These are phyloP conservation scores for Actinomucor elegans DNA, from an alignment of 371 early-diverging fungal genomes.

Conservation along the genomic window DNA sequence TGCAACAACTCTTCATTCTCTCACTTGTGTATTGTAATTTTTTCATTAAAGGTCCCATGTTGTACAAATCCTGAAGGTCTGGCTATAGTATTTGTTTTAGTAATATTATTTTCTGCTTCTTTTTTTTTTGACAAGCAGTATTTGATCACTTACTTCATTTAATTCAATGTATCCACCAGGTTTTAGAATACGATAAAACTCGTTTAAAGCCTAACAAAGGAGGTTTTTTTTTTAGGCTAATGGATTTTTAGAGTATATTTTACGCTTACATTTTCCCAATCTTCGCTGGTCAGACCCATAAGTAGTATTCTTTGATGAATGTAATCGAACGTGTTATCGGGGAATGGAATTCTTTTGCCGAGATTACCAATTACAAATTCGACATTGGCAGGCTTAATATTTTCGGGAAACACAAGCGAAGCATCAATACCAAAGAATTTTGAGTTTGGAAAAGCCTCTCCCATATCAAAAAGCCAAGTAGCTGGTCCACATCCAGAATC, in stretches of 20 bases:
- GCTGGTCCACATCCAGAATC: slow-evolving; percentile 20
- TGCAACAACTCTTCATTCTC: too few relatives aligned
- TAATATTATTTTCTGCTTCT: neutral
- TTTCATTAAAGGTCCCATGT: neutral
- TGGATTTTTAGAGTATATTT: too few relatives aligned
- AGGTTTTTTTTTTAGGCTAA: too few relatives aligned
- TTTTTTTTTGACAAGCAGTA: too few relatives aligned
- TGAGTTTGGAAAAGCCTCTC: slow-evolving; percentile 6
- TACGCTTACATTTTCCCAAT: slow-evolving; percentile 28
- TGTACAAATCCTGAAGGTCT: neutral
- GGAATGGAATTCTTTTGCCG: slow-evolving; percentile 51
- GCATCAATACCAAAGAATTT: slow-evolving; percentile 42
- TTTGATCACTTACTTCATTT: slow-evolving; percentile 20
- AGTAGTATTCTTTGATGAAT: slow-evolving; percentile 50
- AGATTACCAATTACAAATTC: slow-evolving; percentile 52
- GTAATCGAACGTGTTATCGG: slow-evolving; percentile 55
- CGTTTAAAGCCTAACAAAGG: slow-evolving; percentile 4
- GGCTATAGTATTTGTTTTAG: neutral
- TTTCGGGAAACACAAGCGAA: slow-evolving; percentile 36
- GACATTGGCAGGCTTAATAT: slow-evolving; percentile 43
- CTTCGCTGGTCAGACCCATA: slow-evolving; percentile 22
- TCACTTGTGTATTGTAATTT: slow-evolving; percentile 1
- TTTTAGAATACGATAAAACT: slow-evolving; percentile 22
- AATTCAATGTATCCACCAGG: slow-evolving; percentile 45
- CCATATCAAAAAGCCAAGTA: slow-evolving; percentile 17